A percentile compares a stretch with the other conserved stretches of the same genome.
Evolutionary conservation across 352 stramenopile genomes (phyloP).

Genomic region (Plasmopara muralis): DNA sequence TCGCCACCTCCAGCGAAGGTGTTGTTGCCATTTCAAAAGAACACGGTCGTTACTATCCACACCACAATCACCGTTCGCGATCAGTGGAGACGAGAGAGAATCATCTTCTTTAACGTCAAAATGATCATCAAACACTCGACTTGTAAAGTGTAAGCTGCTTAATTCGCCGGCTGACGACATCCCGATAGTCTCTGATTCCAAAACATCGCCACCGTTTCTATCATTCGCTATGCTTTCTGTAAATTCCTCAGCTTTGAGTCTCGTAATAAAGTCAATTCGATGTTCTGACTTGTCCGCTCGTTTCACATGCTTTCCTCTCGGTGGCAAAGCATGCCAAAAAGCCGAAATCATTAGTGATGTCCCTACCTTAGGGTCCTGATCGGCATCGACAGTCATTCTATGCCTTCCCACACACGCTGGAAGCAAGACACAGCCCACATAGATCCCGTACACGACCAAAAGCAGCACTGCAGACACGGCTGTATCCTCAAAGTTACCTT

Average conservation of each 20-base stretch:
- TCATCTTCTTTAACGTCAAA: constrained; percentile 48
- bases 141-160: constrained; percentile 28
- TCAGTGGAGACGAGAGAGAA: constrained; percentile 50
- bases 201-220: constrained; percentile 2
- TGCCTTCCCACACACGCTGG: constrained; percentile 41
- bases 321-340: constrained; percentile 70
- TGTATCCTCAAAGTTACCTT: constrained; percentile 12
- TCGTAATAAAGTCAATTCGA: constrained; percentile 45
- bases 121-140: constrained; percentile 53
- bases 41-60: constrained; percentile 23
- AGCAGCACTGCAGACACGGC: constrained; percentile 37
- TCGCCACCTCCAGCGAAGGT: constrained; percentile 66
- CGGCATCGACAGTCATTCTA: constrained; percentile 10
- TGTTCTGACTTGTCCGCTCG: constrained; percentile 8
- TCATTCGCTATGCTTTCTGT: constrained; percentile 7
- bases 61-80: constrained; percentile 41
- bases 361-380: constrained; percentile 14
- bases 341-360: constrained; percentile 46
- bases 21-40: constrained; percentile 59
- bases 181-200: constrained; percentile 11
- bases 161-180: constrained; percentile 20
- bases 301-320: constrained; percentile 13
- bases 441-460: constrained; percentile 42
- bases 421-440: constrained; percentile 54
- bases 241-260: constrained; percentile 14